Base-by-base conservation (phyloP, 176 grass and related monocot species). In the Stipa capillata region DNA sequence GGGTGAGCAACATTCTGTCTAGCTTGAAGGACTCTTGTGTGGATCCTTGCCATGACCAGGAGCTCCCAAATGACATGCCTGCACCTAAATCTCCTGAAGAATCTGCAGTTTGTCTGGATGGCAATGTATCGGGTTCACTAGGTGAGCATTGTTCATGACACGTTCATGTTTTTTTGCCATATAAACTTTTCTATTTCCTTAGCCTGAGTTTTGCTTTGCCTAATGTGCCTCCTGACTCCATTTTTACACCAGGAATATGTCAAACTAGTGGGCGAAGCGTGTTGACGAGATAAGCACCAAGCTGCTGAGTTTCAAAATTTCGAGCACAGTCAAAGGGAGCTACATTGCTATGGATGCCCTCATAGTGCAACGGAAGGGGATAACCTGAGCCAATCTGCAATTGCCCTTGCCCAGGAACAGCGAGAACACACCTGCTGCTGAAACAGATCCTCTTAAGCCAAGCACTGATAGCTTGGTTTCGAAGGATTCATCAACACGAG, bases 261-360 rank as follows among this genome's bases (percentile, higher is more conserved):
- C 48, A 24, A 79, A 69, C 18, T 32, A 79, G 50, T 28, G 44
- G 24, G 36, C 34, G 4, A 59, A 41, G 61, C 74, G 64, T 33
- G 57, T 74, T 23, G 51, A 49, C 0, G 66, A 86, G 61, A 73
- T 80, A 14, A 64, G 69, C n/a, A 77, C n/a, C 12, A 84, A 84
- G 70, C 27, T 72, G 18, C 70, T 31, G 40, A 55, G 64, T 37
- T 90, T 77, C 61, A 77, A 67, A 58, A 79, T 84, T 76, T 87
- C 75, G 6, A 84, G 74, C 48, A 16, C 52, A 13, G 39, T 49
- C 4, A 83, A 86, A 86, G 45, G 59, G 52, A 83, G 69, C 20
- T 45, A 71, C 50, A 31, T 60, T n/a, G 74, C 23, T 51, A 67
- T 13, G 21, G n/a, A 56, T 2, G 48, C 28, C 20, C 24, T 16